Evolutionary conservation across 306 rosid species (phyloP).

Genomic region (Quercus cerris): DNA sequence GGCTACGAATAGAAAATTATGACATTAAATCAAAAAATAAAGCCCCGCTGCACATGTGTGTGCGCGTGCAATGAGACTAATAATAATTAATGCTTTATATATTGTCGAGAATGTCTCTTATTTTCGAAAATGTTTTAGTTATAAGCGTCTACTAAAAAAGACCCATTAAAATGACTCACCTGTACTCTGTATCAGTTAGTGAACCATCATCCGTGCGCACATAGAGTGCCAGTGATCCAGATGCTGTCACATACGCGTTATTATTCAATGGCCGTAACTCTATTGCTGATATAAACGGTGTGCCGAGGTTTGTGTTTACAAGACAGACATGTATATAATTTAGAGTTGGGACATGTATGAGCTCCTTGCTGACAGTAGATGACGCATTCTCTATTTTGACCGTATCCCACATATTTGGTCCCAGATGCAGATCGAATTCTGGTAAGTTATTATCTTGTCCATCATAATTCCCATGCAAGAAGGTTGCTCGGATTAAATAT

Average conservation of each 20-base stretch:
- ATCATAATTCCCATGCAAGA: conserved; percentile 50
- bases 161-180: conserved; percentile 9
- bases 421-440: conserved; percentile 44
- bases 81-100: too few relatives aligned
- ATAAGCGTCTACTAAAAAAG: too few relatives aligned
- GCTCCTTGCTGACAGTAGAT: neutral
- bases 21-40: too few relatives aligned
- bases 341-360: conserved; percentile 34
- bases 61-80: too few relatives aligned
- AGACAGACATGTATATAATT: conserved; percentile 37
- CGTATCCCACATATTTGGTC: conserved; percentile 39
- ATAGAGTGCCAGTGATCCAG: conserved; percentile 8
- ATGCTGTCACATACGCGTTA: neutral
- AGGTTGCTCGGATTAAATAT: conserved; percentile 37
- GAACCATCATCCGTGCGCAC: conserved; percentile 21
- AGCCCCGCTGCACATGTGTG: too few relatives aligned
- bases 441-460: conserved; percentile 12
- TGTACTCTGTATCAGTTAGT: neutral
- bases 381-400: conserved; percentile 13
- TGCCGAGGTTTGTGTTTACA: conserved; percentile 41
- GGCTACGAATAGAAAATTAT: too few relatives aligned
- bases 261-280: conserved; percentile 37
- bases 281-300: conserved; percentile 46
- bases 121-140: too few relatives aligned
- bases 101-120: too few relatives aligned